phyloP scores from a whole-genome alignment of 768 basidiomycete species.

The Podaxis pistillaris region DNA sequence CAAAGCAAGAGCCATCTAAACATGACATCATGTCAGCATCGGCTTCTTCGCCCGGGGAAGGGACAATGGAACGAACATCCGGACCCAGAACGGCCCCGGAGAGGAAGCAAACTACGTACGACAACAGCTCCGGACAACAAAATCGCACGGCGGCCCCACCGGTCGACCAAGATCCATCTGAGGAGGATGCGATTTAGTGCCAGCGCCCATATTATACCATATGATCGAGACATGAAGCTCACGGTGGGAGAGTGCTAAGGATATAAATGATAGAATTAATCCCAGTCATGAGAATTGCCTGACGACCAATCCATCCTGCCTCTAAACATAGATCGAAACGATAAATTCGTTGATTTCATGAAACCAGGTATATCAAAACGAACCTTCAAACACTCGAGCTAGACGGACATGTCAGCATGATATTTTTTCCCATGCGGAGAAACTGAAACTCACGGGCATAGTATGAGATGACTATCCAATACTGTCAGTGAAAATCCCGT shows the following conservation, averaged over 20 bases:
- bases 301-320: slow-evolving; percentile 93
- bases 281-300: slow-evolving; percentile 94
- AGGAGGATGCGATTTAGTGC: slow-evolving; percentile 12
- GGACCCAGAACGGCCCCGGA: neutral
- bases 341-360: neutral
- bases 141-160: slow-evolving; percentile 86
- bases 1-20: slow-evolving; percentile 79
- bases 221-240: slow-evolving; percentile 25
- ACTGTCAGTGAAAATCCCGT: slow-evolving; percentile 3
- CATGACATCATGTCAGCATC: neutral
- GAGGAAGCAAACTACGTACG: slow-evolving; percentile 36
- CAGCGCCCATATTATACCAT: neutral
- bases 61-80: neutral
- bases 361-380: slow-evolving; percentile 9
- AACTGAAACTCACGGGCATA: slow-evolving; percentile 71
- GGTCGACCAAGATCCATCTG: slow-evolving; percentile 94
- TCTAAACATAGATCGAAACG: slow-evolving; percentile 40
- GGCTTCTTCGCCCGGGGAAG: neutral
- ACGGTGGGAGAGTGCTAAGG: slow-evolving; percentile 82
- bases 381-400: slow-evolving; percentile 93
- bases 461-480: slow-evolving; percentile 80
- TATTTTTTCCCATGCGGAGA: slow-evolving; percentile 11
- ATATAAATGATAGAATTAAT: slow-evolving; percentile 86
- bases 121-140: slow-evolving; percentile 82
- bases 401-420: neutral